A percentile compares a stretch with the other conserved stretches of the same genome.
phyloP scores from a whole-genome alignment of 2,329 filamentous ascomycete species.

The Curvularia lunata region DNA sequence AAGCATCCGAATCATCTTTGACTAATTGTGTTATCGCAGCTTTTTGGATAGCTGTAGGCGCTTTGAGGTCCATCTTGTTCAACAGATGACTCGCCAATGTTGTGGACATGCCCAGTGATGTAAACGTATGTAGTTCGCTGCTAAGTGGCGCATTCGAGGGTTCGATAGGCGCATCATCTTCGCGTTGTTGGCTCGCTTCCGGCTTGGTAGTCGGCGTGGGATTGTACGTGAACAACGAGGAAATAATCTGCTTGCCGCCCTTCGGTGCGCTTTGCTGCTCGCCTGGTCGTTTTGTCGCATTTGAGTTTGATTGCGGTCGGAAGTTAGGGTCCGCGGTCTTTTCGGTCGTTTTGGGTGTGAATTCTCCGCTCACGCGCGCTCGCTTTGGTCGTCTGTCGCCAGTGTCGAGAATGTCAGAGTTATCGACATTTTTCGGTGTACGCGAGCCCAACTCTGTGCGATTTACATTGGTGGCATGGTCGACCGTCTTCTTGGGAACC shows the following conservation, averaged over 20 bases:
- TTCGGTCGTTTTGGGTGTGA: constrained; percentile 38
- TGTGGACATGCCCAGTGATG: constrained; percentile 80
- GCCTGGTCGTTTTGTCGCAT: constrained; percentile 35
- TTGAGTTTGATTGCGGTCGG: constrained; percentile 39
- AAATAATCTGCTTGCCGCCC: constrained; percentile 72
- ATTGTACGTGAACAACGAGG: constrained; percentile 91
- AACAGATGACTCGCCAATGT: constrained; percentile 81
- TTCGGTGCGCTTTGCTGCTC: constrained; percentile 45
- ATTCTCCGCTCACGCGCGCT: constrained; percentile 48
- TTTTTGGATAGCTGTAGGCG: constrained; percentile 93
- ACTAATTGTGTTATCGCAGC: constrained; percentile 82
- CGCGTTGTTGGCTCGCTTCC: constrained; percentile 54
- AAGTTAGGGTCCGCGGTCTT: constrained; percentile 30
- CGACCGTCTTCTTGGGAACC: constrained; percentile 27
- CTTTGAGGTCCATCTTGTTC: constrained; percentile 84
- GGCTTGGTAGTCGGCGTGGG: constrained; percentile 72
- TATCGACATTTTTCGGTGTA: constrained; percentile 22
- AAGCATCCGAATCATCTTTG: constrained; percentile 83
- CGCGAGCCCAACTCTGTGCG: constrained; percentile 39
- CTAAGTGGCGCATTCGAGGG: constrained; percentile 91
- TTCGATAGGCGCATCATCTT: constrained; percentile 60
- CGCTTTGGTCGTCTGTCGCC: constrained; percentile 43
- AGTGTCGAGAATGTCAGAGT: constrained; percentile 22
- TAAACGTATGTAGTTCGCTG: constrained; percentile 85
- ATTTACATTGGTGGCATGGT: constrained; percentile 40